These are phyloP conservation scores for Moringa oleifera DNA, from an alignment of 345 rosid species.

Conservation along the genomic window DNA sequence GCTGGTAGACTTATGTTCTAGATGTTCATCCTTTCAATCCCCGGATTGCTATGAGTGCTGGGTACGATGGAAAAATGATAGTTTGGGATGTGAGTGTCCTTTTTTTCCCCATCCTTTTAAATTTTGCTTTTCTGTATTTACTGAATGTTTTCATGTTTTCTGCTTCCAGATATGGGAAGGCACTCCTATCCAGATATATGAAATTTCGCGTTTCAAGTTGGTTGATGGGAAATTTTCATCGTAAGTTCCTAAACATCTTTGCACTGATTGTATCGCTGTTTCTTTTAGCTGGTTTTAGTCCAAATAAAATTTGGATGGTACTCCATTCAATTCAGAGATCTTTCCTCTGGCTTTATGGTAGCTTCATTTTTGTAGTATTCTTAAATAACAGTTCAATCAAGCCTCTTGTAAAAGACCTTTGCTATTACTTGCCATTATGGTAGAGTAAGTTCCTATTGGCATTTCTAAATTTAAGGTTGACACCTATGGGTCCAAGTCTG, in stretches of 20 bases:
- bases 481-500: neutral
- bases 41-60: conserved; percentile 99
- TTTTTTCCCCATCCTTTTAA: conserved; percentile 17
- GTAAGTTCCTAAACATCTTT: conserved; percentile 43
- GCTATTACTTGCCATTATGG: neutral
- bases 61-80: conserved; percentile 94
- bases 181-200: conserved; percentile 76
- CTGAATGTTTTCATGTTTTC: conserved; percentile 17
- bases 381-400: neutral
- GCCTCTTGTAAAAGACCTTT: neutral
- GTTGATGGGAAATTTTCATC: conserved; percentile 99
- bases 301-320: neutral
- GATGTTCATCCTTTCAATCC: conserved; percentile 99
- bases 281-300: neutral
- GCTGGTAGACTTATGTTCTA: conserved; percentile 82
- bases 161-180: conserved; percentile 95
- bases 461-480: neutral
- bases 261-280: neutral
- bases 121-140: conserved; percentile 16
- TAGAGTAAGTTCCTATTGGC: neutral
- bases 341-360: neutral
- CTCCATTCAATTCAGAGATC: neutral
- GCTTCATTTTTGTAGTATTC: neutral
- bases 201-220: conserved; percentile 86
- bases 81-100: conserved; percentile 97